Evolutionary conservation across 345 rosid species (phyloP).

Genomic region (Barbarea vulgaris): DNA sequence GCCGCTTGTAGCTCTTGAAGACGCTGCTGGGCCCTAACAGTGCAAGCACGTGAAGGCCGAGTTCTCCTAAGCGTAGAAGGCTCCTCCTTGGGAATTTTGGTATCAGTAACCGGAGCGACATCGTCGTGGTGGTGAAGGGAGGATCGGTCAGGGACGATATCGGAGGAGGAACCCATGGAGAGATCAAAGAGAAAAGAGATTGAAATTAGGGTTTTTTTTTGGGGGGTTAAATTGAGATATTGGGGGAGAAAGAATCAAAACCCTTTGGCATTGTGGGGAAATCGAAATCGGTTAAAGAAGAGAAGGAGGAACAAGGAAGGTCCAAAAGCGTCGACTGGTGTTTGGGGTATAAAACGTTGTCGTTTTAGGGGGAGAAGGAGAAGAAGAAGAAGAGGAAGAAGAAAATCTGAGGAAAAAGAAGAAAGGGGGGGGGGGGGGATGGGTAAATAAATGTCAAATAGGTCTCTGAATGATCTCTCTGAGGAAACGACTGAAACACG

Average conservation of each 20-base stretch:
- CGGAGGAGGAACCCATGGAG: conserved; percentile 57
- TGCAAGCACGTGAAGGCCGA: conserved; percentile 95
- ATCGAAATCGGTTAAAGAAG: conserved; percentile 28
- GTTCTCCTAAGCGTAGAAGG: conserved; percentile 54
- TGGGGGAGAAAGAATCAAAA: conserved; percentile 29
- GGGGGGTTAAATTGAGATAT: not conserved
- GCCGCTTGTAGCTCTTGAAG: conserved; percentile 67
- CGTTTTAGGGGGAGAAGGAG: conserved; percentile 12
- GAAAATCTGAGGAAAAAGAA: conserved; percentile 17
- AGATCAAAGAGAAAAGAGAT: conserved; percentile 31
- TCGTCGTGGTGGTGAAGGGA: conserved; percentile 45
- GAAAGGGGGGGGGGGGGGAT: too few relatives aligned
- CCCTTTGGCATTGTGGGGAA: conserved; percentile 37
- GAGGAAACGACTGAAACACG: conserved; percentile 19
- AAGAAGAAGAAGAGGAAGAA: conserved; percentile 6
- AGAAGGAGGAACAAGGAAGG: conserved; percentile 6
- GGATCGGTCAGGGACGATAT: conserved; percentile 51
- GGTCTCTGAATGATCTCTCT: conserved; percentile 13
- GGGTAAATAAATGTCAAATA: conserved; percentile 25
- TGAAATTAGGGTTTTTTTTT: conserved; percentile 32
- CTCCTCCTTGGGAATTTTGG: conserved; percentile 31
- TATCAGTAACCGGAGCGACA: conserved; percentile 5
- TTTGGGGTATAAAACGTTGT: conserved; percentile 22
- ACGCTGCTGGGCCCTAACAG: conserved; percentile 79
- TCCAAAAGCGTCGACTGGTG: conserved; percentile 31